These are phyloP conservation scores for Sclerotinia subarctica DNA, from an alignment of 2,329 filamentous ascomycete genomes.

Conservation along the genomic window DNA sequence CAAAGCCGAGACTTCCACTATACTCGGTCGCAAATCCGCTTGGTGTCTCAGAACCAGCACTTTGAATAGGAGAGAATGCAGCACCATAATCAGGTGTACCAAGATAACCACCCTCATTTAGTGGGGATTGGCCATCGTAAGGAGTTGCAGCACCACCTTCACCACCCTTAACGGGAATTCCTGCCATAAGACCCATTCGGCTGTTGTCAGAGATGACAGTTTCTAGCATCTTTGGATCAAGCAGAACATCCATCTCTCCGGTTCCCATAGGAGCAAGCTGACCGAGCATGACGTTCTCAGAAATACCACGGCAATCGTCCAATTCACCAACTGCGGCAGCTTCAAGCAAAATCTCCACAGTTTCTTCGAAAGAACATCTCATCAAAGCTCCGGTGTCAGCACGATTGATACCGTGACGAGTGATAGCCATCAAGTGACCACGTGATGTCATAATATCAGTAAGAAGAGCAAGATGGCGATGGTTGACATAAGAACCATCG, in stretches of 20 bases:
- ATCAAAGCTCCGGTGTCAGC: conserved; percentile 97
- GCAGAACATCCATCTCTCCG: conserved; percentile 87
- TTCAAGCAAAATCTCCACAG: conserved; percentile 95
- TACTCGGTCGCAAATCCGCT: conserved; percentile 63
- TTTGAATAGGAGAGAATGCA: conserved; percentile 75
- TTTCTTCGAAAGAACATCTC: conserved; percentile 99
- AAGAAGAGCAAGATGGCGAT: conserved; percentile 90
- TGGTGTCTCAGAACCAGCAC: conserved; percentile 67
- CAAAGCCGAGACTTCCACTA: conserved; percentile 44
- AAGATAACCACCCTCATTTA: conserved; percentile 67
- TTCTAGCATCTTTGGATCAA: conserved; percentile 94
- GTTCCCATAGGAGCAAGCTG: conserved; percentile 97
- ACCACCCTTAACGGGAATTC: conserved; percentile 72
- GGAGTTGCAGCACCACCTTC: conserved; percentile 86
- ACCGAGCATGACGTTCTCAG: conserved; percentile 97
- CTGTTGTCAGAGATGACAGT: conserved; percentile 93
- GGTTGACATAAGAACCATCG: conserved; percentile 98
- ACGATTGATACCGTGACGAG: conserved; percentile 96
- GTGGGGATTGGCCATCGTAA: conserved; percentile 83
- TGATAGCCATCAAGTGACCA: conserved; percentile 91
- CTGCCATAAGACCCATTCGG: conserved; percentile 76
- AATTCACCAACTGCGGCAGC: conserved; percentile 92
- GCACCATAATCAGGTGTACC: conserved; percentile 57
- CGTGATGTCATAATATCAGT: conserved; percentile 98
- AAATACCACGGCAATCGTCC: conserved; percentile 96